Evolutionary conservation across 2,329 filamentous ascomycete species (phyloP), one percentile per base, ranked within the genome.

Genomic region (Aspergillus aculeatus): DNA sequence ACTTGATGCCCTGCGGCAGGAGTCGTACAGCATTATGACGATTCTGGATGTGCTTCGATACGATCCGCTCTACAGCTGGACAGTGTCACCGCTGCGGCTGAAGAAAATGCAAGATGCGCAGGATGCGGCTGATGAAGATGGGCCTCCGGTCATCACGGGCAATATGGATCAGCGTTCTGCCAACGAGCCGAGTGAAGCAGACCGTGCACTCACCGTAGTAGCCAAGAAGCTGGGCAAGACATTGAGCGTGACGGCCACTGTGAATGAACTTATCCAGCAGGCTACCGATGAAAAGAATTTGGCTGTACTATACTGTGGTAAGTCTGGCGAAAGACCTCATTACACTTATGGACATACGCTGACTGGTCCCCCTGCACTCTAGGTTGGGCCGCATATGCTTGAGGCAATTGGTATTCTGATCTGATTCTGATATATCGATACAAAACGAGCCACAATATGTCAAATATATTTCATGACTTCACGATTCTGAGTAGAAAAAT

Each of bases 41-140:
- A 92, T 99, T 56, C 86, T 99, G 21, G 96, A 99, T 71, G 96
- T 99, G 23, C 81, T 99, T 60, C 89, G 96, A n/a, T 98, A 97
- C 76, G 95, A 99, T 81, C 96, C 95, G 1, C 80, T 99, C 62
- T 96, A 98, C 75, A 95, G 88, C 62, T 99, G 95, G 95, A 94
- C 91, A 38, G 88, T 97, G 58, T 95, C 91, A 11, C 86, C 86
- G 0, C 74, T 88, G 16, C 83, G 86, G 52, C 83, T 87, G 58
- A 87, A 85, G 72, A 82, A 83, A 57, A 88, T 89, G 83, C 87
- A 89, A 69, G 85, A 88, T 44, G 75, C 76, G 16, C 72, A 84
- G 2, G 81, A 79, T 29, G 75, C 74, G 14, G 38, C 38, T 12
- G 38, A 44, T 2, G 72, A 64, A 9, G 78, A 71, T 31, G 76